Percentiles rank a stretch among this genome's conserved stretches.
phyloP scores from a whole-genome alignment of 805 yeast genomes.

The Peterozyma toletana region DNA sequence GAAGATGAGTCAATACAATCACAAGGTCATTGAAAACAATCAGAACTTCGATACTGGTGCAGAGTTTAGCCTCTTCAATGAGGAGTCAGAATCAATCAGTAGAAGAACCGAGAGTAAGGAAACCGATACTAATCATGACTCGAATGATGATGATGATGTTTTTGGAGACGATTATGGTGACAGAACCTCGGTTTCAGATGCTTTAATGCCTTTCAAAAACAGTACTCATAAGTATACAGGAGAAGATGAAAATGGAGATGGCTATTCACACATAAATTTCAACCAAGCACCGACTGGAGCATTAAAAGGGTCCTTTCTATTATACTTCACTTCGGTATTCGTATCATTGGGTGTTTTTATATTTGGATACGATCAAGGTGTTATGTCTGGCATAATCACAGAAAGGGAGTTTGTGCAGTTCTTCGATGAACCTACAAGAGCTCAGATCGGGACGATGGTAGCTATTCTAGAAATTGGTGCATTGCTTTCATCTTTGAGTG shows the following conservation, averaged over 20 bases:
- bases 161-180: no score
- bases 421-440: constrained; percentile 67
- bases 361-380: constrained; percentile 85
- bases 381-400: constrained; percentile 80
- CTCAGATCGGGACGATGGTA: constrained; percentile 78
- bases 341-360: constrained; percentile 60
- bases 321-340: constrained; percentile 42
- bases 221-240: no score
- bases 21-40: no score
- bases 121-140: no score
- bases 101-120: no score
- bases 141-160: no score
- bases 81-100: no score
- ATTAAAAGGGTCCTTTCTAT: constrained; percentile 17
- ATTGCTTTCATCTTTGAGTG: constrained; percentile 62
- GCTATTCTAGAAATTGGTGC: constrained; percentile 90
- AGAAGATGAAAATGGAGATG: not conserved
- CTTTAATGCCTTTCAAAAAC: no score
- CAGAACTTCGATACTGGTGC: no score
- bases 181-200: no score
- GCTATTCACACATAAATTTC: constrained; percentile 11
- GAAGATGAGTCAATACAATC: no score
- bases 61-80: no score
- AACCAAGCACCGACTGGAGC: constrained; percentile 10
- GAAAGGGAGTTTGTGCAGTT: constrained; percentile 62